Conservation (phyloP, 2,329 filamentous ascomycete genomes). For the Pyrenophora graminea region DNA sequence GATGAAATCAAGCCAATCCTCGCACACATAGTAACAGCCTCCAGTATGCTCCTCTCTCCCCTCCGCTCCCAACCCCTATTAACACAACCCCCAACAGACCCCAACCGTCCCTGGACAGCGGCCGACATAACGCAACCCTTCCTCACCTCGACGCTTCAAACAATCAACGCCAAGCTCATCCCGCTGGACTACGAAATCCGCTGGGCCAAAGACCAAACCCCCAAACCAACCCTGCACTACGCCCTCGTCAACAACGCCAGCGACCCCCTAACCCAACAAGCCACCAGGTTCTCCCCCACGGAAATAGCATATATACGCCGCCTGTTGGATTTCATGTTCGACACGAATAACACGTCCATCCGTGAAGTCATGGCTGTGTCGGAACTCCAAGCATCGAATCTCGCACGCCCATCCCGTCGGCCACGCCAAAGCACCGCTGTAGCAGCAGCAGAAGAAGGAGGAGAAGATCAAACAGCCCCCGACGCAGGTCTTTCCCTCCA, state of each 20-base stretch:
- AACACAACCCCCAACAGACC: conserved; percentile 22
- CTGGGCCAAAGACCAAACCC: conserved; percentile 69
- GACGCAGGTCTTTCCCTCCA: conserved; percentile 66
- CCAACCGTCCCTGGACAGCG: conserved; percentile 54
- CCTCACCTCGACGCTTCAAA: conserved; percentile 69
- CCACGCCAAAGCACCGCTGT: conserved; percentile 34
- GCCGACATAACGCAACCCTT: conserved; percentile 70
- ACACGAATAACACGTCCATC: conserved; percentile 77
- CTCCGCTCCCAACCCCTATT: conserved; percentile 2
- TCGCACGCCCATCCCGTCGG: conserved; percentile 55
- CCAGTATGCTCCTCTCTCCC: conserved; percentile 45
- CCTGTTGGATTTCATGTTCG: conserved; percentile 88
- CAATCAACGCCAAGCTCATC: conserved; percentile 72
- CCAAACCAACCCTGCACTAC: conserved; percentile 72
- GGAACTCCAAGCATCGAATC: conserved; percentile 75
- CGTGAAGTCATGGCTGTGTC: conserved; percentile 83
- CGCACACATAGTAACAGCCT: conserved; percentile 70
- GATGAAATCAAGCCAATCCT: conserved; percentile 74
- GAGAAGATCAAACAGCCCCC: conserved; percentile 46
- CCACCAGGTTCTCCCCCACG: conserved; percentile 77
- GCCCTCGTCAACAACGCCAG: conserved; percentile 87
- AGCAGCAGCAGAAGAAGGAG: conserved; percentile 42
- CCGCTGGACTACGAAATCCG: conserved; percentile 88
- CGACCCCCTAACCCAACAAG: conserved; percentile 83
- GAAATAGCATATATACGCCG: conserved; percentile 90